phyloP scores from a whole-genome alignment of 2,329 filamentous ascomycete species.

The Alternaria hordeiaustralica region DNA sequence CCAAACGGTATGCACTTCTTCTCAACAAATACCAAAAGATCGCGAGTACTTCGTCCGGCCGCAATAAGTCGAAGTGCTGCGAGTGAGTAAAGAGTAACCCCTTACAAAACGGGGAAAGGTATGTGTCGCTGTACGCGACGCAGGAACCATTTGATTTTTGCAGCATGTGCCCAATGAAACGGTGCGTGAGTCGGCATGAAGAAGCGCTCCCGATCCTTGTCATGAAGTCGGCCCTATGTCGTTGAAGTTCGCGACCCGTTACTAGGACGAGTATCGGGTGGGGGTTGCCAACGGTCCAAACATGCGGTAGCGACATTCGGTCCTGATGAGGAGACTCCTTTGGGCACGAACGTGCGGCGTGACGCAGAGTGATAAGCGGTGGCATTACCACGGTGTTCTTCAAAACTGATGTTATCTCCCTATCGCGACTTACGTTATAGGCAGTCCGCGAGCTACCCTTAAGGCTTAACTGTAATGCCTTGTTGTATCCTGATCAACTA shows the following conservation, averaged over 20 bases:
- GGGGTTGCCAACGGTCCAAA: not conserved
- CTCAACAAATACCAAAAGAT: not conserved
- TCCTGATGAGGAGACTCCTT: not conserved
- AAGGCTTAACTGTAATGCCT: not conserved
- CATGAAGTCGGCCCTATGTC: not conserved
- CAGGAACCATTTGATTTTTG: not conserved
- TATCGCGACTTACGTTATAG: not conserved
- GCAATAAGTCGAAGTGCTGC: not conserved
- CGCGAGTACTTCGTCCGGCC: not conserved
- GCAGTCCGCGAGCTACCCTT: not conserved
- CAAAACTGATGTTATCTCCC: not conserved
- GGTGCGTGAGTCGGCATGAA: not conserved
- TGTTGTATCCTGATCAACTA: not conserved
- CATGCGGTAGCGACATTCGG: not conserved
- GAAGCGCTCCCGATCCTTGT: not conserved
- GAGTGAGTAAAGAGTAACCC: not conserved
- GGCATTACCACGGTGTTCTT: not conserved
- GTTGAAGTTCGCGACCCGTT: not conserved
- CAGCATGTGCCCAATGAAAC: not conserved
- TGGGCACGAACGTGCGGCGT: not conserved
- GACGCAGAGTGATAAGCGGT: not conserved
- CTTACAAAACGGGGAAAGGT: not conserved
- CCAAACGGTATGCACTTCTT: not conserved
- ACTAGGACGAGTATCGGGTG: not conserved
- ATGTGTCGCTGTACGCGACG: not conserved